These are phyloP conservation scores for Ophiosphaerella korrae DNA, from an alignment of 2,329 filamentous ascomycete genomes.

Conservation along the genomic window DNA sequence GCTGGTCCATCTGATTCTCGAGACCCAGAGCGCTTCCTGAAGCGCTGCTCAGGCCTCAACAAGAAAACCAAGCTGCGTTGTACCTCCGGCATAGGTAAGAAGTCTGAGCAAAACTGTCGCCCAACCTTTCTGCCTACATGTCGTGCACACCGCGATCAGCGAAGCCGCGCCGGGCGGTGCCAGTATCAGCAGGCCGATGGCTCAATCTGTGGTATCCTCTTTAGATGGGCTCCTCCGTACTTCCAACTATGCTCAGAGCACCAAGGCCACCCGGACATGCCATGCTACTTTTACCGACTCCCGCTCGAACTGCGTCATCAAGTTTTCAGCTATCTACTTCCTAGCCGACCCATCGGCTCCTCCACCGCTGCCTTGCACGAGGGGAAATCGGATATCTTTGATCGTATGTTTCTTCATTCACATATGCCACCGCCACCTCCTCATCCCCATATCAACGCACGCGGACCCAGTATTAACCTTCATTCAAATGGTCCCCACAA, in stretches of 20 bases:
- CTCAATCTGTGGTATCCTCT: conserved; percentile 32
- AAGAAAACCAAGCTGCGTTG: conserved; percentile 34
- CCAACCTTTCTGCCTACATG: conserved; percentile 38
- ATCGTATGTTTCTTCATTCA: background rate
- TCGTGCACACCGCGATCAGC: conserved; percentile 34
- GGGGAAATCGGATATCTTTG: background rate
- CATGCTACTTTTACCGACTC: conserved; percentile 39
- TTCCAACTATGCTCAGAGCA: conserved; percentile 38
- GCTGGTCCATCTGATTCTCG: conserved; percentile 12
- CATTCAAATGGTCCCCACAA: background rate
- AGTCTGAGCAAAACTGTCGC: conserved; percentile 25
- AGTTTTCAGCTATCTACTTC: conserved; percentile 39
- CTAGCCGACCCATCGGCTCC: conserved; percentile 30
- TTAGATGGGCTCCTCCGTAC: conserved; percentile 36
- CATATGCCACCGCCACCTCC: background rate
- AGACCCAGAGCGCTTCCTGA: conserved; percentile 36
- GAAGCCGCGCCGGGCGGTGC: conserved; percentile 34
- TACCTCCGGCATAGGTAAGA: conserved; percentile 25
- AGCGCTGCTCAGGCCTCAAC: conserved; percentile 33
- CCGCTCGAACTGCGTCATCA: conserved; percentile 40
- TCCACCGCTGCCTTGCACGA: conserved; percentile 20
- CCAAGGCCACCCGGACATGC: conserved; percentile 29
- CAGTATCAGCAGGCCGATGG: conserved; percentile 22
- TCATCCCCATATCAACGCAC: too few species aligned
- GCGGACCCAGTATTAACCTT: too few species aligned